Conservation (phyloP, 495 filamentous ascomycete species). For the Annulohypoxylon stygium region DNA sequence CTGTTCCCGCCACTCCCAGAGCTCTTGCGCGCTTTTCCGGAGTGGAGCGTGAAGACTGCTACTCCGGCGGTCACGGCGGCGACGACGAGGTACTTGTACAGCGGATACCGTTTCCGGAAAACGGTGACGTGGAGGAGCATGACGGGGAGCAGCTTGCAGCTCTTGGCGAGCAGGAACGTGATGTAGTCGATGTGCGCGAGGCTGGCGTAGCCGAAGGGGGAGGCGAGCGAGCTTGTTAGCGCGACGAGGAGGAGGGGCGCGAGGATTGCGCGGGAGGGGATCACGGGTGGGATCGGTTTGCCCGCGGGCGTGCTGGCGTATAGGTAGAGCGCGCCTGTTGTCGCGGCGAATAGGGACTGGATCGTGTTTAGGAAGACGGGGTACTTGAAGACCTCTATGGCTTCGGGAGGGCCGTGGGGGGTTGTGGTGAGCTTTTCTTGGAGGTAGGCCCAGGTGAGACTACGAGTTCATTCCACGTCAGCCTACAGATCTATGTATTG, state of each 20-base stretch:
- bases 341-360: constrained; percentile 89
- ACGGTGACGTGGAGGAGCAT: constrained; percentile 96
- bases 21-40: constrained; percentile 70
- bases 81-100: constrained; percentile 97
- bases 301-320: constrained; percentile 69
- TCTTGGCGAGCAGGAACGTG: constrained; percentile 97
- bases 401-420: constrained; percentile 73
- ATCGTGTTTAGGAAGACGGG: constrained; percentile 96
- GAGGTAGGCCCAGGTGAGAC: constrained; percentile 93
- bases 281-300: constrained; percentile 70
- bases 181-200: constrained; percentile 98
- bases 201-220: constrained; percentile 93
- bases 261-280: constrained; percentile 80
- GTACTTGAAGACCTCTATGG: constrained; percentile 84
- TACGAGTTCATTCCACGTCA: constrained; percentile 56
- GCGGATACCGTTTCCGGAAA: constrained; percentile 88
- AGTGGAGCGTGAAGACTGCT: constrained; percentile 93
- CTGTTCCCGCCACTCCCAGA: constrained; percentile 64
- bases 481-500: neutral
- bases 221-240: constrained; percentile 86
- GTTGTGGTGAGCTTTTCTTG: constrained; percentile 98
- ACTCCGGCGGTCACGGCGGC: constrained; percentile 90
- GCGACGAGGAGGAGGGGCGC: constrained; percentile 87
- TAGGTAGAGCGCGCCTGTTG: constrained; percentile 86
- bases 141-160: constrained; percentile 96